Evolutionary conservation across 1,284 basidiomycete species (phyloP), one percentile per base, ranked within the genome.

Genomic region (Cryptococcus depauperatus): DNA sequence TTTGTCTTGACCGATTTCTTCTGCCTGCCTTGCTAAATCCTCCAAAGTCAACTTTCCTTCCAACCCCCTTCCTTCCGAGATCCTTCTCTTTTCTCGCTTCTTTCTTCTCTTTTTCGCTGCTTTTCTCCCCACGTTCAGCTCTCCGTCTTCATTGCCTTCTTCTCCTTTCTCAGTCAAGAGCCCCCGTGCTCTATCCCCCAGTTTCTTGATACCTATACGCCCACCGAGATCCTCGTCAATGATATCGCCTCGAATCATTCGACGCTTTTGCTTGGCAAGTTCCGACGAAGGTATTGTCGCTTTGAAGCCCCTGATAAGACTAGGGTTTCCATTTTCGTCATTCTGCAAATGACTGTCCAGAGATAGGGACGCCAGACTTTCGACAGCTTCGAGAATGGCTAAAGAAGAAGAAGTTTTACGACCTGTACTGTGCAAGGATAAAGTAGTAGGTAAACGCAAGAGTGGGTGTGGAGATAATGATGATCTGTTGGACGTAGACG

Each of bases 281-380:
- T 89, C 83, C 25, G 88, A 80, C 59, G 83, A 86, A 8, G 90
- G 90, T 41, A 92, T 84, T 2, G 90, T 93, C 25, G 90, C 90
- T 56, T 85, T 83, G 69, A 93, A 95, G 0, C 90, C 90, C 35
- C 83, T 79, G 33, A 91, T 74, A 23, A 95, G 74, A 59, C 83
- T 83, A 43, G 87, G 81, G 59, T 80, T 76, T 25, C 54, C 54
- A 9, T 52, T 51, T 41, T 47, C 40, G 16, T 26, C 16, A 26
- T 76, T 75, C 5, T 79, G 79, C 21, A 79, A 74, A 30, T 77
- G 79, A 21, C 79, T 78, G 8, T 84, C 83, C 3, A 89, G 78
- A 18, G 84, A 79, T 4, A 77, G 75, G 10, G 75, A 73, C n/a
- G 90, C 77, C 10, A 92, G 73, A 53, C 83, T 80, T 27, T 84